Conservation (phyloP, 495 filamentous ascomycete genomes). For the Hypoxylon rickii region DNA sequence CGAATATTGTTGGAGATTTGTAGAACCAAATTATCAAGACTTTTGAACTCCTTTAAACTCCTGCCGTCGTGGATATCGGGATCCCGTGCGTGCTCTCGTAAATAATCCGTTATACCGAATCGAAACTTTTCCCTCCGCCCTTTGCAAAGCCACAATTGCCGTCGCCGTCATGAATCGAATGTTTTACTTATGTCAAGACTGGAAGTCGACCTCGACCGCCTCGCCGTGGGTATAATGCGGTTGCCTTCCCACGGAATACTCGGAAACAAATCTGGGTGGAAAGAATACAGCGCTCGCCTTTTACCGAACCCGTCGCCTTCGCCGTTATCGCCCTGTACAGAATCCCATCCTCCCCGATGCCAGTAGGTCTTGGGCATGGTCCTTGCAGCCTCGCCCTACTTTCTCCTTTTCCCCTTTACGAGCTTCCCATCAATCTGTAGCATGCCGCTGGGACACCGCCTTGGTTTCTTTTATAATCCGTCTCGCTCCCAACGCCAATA, state of each 20-base stretch:
- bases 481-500: no score
- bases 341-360: not conserved
- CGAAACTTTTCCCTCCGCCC: conserved; percentile 12
- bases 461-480: no score
- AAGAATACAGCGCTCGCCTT: conserved; percentile 14
- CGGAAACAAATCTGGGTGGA: conserved; percentile 9
- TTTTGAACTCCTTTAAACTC: conserved; percentile 25
- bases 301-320: conserved; percentile 5
- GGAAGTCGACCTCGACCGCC: conserved; percentile 19
- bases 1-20: no score
- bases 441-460: no score
- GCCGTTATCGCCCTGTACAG: not conserved
- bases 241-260: conserved; percentile 20
- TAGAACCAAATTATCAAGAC: conserved; percentile 16
- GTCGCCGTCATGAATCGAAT: conserved; percentile 14
- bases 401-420: not conserved
- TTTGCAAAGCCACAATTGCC: conserved; percentile 7
- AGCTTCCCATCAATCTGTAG: not conserved
- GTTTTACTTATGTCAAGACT: conserved; percentile 8
- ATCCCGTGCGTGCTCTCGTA: conserved; percentile 19
- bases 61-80: conserved; percentile 21
- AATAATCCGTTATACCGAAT: conserved; percentile 13
- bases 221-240: conserved; percentile 29
- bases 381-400: not conserved
- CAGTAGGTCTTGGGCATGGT: conserved; percentile 1